Evolutionary conservation across 2,329 filamentous ascomycete genomes (phyloP), one percentile per base, ranked within the genome.

Genomic region (Ophiostoma populinum): DNA sequence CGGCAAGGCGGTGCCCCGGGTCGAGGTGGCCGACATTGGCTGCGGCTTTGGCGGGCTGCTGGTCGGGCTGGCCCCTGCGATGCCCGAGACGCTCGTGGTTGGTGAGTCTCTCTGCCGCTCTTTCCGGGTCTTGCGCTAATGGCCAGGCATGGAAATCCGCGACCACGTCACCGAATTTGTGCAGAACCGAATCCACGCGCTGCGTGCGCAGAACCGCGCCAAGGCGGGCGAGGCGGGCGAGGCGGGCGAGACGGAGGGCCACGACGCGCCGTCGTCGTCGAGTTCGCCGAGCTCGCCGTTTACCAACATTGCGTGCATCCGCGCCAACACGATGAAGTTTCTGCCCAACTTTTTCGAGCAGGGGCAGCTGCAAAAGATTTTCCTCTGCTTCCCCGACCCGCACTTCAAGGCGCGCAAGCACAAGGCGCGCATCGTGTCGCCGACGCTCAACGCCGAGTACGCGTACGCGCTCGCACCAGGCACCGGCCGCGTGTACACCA

Each of bases 261-360:
- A n/a, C n/a, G n/a, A n/a, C n/a, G n/a, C n/a, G n/a, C n/a, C n/a
- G n/a, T n/a, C n/a, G n/a, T n/a, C n/a, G n/a, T n/a, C n/a, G n/a
- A n/a, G n/a, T n/a, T n/a, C n/a, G n/a, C n/a, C n/a, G n/a, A n/a
- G n/a, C 7, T 15, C 38, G 6, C 51, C 53, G 19, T 95, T 83
- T 54, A 78, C 92, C 51, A 98, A 98, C 54, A 77, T 87, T 36
- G 75, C 80, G 22, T 92, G 83, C 51, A 63, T 98, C 32, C 77
- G 90, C 42, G 81, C 82, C 45, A 98, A 98, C 60, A 82, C 83
- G 5, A 98, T 98, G 90, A 98, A 98, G 55, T 98, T 95, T 56
- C 63, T 98, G n/a, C 87, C 92, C 42, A 95, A 98, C 52, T 93
- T 94, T 64, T 95, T 98, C 63, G 62, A 58, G 36, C 80, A 76